Conservation (phyloP, 2,329 filamentous ascomycete species). For the Aspergillus melleus region DNA sequence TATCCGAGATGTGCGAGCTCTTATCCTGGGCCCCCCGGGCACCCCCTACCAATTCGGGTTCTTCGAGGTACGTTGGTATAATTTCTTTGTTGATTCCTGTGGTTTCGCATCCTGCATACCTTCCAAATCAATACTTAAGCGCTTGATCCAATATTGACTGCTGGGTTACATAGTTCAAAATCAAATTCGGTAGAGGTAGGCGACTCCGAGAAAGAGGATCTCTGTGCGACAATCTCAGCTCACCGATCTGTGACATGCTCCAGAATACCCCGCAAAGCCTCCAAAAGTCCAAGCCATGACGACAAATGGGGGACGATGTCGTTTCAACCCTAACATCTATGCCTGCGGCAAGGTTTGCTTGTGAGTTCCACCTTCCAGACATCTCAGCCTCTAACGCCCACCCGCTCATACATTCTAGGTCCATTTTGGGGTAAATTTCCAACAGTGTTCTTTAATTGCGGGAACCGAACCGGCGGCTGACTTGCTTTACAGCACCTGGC, state of each 20-base stretch:
- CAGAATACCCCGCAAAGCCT: conserved; percentile 76
- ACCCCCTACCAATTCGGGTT: conserved; percentile 97
- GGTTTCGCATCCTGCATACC: not conserved
- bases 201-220: not conserved
- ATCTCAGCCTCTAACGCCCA: not conserved
- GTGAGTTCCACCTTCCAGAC: conserved; percentile 51
- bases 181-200: conserved; percentile 74
- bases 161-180: conserved; percentile 60
- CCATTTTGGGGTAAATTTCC: conserved; percentile 73
- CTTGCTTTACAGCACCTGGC: conserved; percentile 71
- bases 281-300: conserved; percentile 68
- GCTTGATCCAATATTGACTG: not conserved
- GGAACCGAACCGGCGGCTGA: not conserved
- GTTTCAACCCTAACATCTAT: conserved; percentile 98
- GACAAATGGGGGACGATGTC: conserved; percentile 81
- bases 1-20: conserved; percentile 79
- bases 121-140: too few relatives aligned
- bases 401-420: conserved; percentile 53
- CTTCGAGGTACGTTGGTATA: conserved; percentile 71
- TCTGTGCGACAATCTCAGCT: not conserved
- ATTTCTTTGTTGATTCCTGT: conserved; percentile 9
- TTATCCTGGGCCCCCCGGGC: conserved; percentile 90
- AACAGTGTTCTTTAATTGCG: not conserved
- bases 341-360: conserved; percentile 87
- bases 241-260: conserved; percentile 3